phyloP scores from a whole-genome alignment of 164 flowering plant genomes.

The Chimonanthus praecox region DNA sequence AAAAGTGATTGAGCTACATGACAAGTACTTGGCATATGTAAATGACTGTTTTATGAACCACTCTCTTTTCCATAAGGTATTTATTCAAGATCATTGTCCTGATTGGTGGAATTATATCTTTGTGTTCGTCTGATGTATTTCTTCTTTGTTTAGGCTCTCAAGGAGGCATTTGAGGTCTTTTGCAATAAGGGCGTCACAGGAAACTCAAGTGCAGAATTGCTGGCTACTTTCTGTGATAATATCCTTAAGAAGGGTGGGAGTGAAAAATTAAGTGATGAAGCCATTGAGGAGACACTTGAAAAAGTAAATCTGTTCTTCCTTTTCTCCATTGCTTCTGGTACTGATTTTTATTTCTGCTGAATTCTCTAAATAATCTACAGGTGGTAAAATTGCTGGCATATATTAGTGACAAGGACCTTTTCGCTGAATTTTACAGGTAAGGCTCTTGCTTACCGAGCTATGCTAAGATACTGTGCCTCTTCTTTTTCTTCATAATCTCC shows the following conservation, averaged over 20 bases:
- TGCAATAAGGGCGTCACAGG: slow-evolving; percentile 94
- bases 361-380: slow-evolving; percentile 31
- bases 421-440: slow-evolving; percentile 92
- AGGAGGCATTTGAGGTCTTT: slow-evolving; percentile 90
- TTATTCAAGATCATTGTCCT: slow-evolving; percentile 3
- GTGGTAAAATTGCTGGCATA: slow-evolving; percentile 91
- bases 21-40: slow-evolving; percentile 82
- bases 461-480: not conserved
- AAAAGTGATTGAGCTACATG: slow-evolving; percentile 92
- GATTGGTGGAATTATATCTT: not conserved
- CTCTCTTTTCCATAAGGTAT: slow-evolving; percentile 91
- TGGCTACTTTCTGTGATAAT: slow-evolving; percentile 93
- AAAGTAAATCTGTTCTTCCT: slow-evolving; percentile 40
- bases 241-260: slow-evolving; percentile 92
- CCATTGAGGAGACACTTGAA: slow-evolving; percentile 88
- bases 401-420: slow-evolving; percentile 88
- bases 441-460: not conserved
- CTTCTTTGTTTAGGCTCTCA: slow-evolving; percentile 55
- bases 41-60: slow-evolving; percentile 73
- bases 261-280: slow-evolving; percentile 94
- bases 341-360: slow-evolving; percentile 1
- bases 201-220: slow-evolving; percentile 79
- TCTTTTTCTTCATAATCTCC: not conserved
- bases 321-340: not conserved
- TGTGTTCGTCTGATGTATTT: slow-evolving; percentile 9